Percentiles rank a stretch among this genome's conserved stretches.
phyloP scores from a whole-genome alignment of 352 stramenopile species.

The Nothophytophthora sp. region DNA sequence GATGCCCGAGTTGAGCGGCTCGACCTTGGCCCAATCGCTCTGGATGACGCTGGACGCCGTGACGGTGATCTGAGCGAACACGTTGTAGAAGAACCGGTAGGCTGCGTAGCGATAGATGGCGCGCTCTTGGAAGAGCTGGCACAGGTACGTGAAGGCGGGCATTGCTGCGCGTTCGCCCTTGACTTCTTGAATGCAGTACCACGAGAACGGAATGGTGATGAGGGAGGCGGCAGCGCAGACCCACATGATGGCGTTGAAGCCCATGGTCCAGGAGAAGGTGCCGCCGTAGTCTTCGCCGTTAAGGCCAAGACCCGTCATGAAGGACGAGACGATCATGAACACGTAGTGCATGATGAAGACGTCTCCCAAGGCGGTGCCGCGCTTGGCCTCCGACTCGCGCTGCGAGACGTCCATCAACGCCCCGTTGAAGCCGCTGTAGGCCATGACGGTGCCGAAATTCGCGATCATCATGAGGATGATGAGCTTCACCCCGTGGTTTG shows the following conservation, averaged over 20 bases:
- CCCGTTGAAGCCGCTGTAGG: conserved; percentile 58
- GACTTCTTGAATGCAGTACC: conserved; percentile 33
- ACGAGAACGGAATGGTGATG: conserved; percentile 25
- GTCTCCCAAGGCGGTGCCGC: conserved; percentile 33
- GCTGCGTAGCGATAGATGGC: conserved; percentile 38
- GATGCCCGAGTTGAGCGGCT: conserved; percentile 52
- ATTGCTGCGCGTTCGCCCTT: conserved; percentile 7
- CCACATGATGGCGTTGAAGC: conserved; percentile 46
- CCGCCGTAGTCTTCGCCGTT: conserved; percentile 41
- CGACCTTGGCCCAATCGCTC: conserved; percentile 42
- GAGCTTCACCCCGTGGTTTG: conserved; percentile 30
- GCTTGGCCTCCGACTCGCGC: conserved; percentile 26
- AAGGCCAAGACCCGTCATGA: conserved; percentile 34
- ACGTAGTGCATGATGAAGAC: conserved; percentile 31
- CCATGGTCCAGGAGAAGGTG: conserved; percentile 40
- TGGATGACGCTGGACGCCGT: conserved; percentile 42
- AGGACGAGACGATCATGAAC: conserved; percentile 28
- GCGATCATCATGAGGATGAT: conserved; percentile 63
- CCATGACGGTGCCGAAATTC: conserved; percentile 66
- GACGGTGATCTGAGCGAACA: conserved; percentile 41
- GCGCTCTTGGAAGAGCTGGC: conserved; percentile 31
- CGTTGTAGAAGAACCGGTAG: conserved; percentile 36
- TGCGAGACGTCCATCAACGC: conserved; percentile 46
- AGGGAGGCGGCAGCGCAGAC: conserved; percentile 20
- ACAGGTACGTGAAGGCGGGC: conserved; percentile 25